Evolutionary conservation across 805 yeast genomes (phyloP), one percentile per base, ranked within the genome.

Genomic region (Kodamaea restingae): DNA sequence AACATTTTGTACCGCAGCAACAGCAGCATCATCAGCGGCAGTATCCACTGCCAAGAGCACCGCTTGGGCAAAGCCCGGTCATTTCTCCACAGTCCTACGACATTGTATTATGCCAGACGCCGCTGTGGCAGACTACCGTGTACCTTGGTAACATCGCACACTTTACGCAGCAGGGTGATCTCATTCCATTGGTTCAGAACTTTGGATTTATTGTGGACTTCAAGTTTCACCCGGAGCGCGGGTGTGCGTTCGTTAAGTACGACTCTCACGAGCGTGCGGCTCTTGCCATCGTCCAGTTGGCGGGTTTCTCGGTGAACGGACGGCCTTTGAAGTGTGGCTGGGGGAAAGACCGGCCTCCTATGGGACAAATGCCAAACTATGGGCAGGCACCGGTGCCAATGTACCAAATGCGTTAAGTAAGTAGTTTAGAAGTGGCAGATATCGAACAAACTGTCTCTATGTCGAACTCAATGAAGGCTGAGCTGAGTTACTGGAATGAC

Each of bases 201-300:
- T 86, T 87, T 57, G 96, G 96, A 4, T 85, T 70, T 60, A 83
- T 88, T 54, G 81, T 84, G 42, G 93, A 84, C 49, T 78, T 88
- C 55, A 83, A 84, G 59, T 76, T 84, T 52, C 82, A 83, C 48
- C 83, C 88, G 7, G 95, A 87, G 40, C 76, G 76, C 46, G 93
- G 91, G 4, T 88, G 91, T 65, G 95, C 95, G 8, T 88, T 88
- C 67, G 91, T 85, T 45, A 83, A 82, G 60, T 87, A 80, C 56
- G 95, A 84, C 53, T 73, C 86, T 31, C 96, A 88, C 60, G 95
- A 88, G 52, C 71, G 87, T 44, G 96, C 96, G 4, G 95, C 95
- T 2, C 67, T 85, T 53, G 95, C 95, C 35, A 87, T 88, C 53
- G 83, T 82, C 22, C 91, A 84, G 53, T 67, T 88, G 47, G 67